Base-by-base conservation (phyloP, 768 basidiomycete genomes). In the Serendipita sp. region DNA sequence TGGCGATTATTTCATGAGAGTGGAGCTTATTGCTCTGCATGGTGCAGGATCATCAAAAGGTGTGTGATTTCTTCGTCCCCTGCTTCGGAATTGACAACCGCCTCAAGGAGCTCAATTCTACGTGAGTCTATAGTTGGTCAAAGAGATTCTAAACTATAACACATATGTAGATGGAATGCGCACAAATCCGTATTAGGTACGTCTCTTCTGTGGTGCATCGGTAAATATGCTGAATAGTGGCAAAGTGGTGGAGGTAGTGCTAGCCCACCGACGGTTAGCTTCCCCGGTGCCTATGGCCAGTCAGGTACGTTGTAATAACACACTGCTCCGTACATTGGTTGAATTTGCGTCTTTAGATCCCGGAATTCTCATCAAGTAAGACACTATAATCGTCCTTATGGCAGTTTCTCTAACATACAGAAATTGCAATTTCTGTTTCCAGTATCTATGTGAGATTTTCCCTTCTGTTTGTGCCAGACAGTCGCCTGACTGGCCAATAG, bases 31-130 rank as follows among this genome's bases (percentile, higher is more conserved):
- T 11, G 18, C 13, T n/a, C 29, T 34, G 18, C 48, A 52, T 33
- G 31, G 48, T 33, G 48, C 48, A 31, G 31, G 48, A 6, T 52
- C 48, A 23, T 52, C 48, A 40, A 40, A 40, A 13, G 40, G 29
- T 60, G 34, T 13, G 48, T 50, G n/a, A 18, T 18, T n/a, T 50
- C n/a, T 50, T 50, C 29, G 48, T 5, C 29, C 23, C 34, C 34
- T 4, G 4, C 27, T 60, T 11, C 16, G 13, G 40, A n/a, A 52
- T 16, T 78, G 0, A 63, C 66, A 3, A 73, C 67, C 16, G 23
- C 34, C 16, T 33, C 80, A 80, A 43, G 81, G 82, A 43, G 82
- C 82, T 29, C 81, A 83, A 65, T 74, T 83, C 73, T 83, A 82
- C 67, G 80, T 78, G 64, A 40, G 40, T 40, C 40, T 5, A 5